Evolutionary conservation across 2,329 filamentous ascomycete genomes (phyloP), one percentile per base, ranked within the genome.

Genomic region (Talaromyces sp.): DNA sequence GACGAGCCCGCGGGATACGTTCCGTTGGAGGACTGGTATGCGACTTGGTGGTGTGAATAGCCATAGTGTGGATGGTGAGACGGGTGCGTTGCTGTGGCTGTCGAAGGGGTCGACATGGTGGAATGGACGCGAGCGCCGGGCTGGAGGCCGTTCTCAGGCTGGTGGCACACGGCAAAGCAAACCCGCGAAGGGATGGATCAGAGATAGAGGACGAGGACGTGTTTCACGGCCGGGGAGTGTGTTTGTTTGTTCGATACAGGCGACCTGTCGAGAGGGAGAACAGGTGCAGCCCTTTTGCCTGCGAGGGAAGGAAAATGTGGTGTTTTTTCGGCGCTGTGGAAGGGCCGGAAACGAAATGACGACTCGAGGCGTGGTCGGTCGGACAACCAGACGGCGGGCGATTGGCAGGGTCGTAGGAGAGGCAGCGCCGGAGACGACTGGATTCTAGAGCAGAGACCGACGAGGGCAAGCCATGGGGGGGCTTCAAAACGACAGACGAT

Each of bases 81-180:
- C 73, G 87, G 87, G 72, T 91, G 82, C 68, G 87, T 89, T 72
- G 87, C 87, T 75, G 88, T 89, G 70, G 88, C 88, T 72, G 88
- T 89, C 65, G 89, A 91, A 68, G 90, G 90, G 69, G 90, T 92
- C 82, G 90, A 93, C 90, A 94, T 93, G 75, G 66, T 74, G 71
- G 56, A 66, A 70, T 62, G 59, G 28, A 33, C 63, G 65, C 56
- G 42, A 31, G 30, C 50, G 30, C 18, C 50, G 50, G 27, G 47
- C 27, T 28, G 27, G n/a, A 47, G n/a, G 42, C 18, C 44, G 44
- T 47, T 47, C 18, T 53, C 36, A 27, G 50, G 16, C 50, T 16
- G 50, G 44, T 47, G 44, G 44, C 44, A 47, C 44, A 47, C 44
- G 44, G 50, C 50, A 16, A 30, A n/a, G 50, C 50, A 16, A 30